Evolutionary conservation across 1,284 basidiomycete species (phyloP), one percentile per base, ranked within the genome.

Genomic region (Trichosporon ovoides): DNA sequence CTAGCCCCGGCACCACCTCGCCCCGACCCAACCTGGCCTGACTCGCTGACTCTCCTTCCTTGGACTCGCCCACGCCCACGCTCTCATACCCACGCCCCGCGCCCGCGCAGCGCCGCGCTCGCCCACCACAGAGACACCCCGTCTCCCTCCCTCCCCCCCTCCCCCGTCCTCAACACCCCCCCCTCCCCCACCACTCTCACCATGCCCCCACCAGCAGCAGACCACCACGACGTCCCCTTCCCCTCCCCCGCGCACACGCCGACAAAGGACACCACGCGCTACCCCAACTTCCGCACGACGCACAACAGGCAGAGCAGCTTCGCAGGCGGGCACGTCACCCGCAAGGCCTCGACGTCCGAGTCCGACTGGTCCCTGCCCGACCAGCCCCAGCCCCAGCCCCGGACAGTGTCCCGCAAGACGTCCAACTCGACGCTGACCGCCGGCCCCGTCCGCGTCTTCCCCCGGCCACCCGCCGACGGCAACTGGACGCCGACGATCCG

Each of bases 401-500:
- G 43, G 1, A 22, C 14, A 3, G 22, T 24, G 43, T 3, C 24
- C 14, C 43, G 43, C 24, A 28, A 48, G 43, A 22, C 24, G 43
- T 48, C 43, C 43, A 22, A 48, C 22, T 31, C 43, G 43, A 48
- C 43, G 43, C 43, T 48, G 16, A 48, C 43, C 24, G 22, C 43
- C n/a, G n/a, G n/a, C 10, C 43, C 43, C 16, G 43, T 48, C 16
- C 55, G 55, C 16, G 55, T 57, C 31, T 57, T 57, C 38, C 55
- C 55, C 38, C 37, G 34, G 3, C 55, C 55, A 1, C 55, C 55
- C 19, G 6, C 40, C 3, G 52, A 53, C 28, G 50, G 51, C 7
- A 38, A 40, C 16, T 48, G 31, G 7, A 16, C 52, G 2, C 58
- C 62, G 10, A 22, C 51, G 3, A 63, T 63, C 36, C 53, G 58